Evolutionary conservation across 2,329 filamentous ascomycete species (phyloP).

Genomic region (Alternaria ethzedia): DNA sequence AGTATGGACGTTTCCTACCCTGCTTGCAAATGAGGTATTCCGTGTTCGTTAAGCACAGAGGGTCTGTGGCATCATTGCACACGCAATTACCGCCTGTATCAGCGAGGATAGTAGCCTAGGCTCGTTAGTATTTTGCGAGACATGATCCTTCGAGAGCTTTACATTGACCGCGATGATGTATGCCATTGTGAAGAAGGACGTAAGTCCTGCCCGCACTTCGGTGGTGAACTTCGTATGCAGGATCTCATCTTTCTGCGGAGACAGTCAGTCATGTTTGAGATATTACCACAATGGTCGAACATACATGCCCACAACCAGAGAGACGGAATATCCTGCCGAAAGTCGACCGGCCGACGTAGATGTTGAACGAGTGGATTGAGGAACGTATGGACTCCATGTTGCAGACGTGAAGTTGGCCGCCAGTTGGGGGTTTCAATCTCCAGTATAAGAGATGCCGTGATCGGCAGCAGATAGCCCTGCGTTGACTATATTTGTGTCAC

Average conservation of each 20-base stretch:
- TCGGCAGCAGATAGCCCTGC: neutral
- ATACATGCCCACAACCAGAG: slow-evolving; percentile 82
- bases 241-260: slow-evolving; percentile 67
- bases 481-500: slow-evolving; percentile 12
- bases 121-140: slow-evolving; percentile 13
- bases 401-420: neutral
- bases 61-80: slow-evolving; percentile 58
- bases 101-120: slow-evolving; percentile 47
- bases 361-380: slow-evolving; percentile 30
- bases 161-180: slow-evolving; percentile 44
- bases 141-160: neutral
- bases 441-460: slow-evolving; percentile 1
- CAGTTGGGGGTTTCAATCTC: slow-evolving; percentile 7
- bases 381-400: slow-evolving; percentile 33
- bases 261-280: slow-evolving; percentile 11
- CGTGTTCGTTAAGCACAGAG: slow-evolving; percentile 61
- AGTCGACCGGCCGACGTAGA: slow-evolving; percentile 37
- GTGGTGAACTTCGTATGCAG: slow-evolving; percentile 81
- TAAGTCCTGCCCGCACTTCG: slow-evolving; percentile 81
- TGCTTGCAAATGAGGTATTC: slow-evolving; percentile 67
- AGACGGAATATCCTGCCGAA: slow-evolving; percentile 68
- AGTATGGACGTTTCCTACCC: slow-evolving; percentile 25
- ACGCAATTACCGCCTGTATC: slow-evolving; percentile 77
- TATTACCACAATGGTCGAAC: slow-evolving; percentile 37
- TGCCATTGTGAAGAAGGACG: slow-evolving; percentile 65